Percentiles rank a stretch among this genome's conserved stretches.
Conservation (phyloP, 2,329 filamentous ascomycete species). For the Helotiales sp. region DNA sequence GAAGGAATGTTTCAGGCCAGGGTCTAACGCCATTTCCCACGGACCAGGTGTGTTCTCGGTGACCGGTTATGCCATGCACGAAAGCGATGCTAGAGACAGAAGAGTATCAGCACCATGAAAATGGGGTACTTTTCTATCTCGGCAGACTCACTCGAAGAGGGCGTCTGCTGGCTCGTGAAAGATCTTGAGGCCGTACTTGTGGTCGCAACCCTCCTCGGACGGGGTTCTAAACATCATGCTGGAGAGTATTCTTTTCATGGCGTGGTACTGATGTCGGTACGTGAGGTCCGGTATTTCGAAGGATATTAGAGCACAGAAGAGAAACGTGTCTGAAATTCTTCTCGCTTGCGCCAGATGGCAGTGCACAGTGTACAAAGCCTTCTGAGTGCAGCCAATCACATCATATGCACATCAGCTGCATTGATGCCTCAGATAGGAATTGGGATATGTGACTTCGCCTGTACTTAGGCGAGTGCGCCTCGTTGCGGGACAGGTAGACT, state of each 20-base stretch:
- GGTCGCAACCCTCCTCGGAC: not conserved
- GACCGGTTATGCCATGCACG: slow-evolving; percentile 42
- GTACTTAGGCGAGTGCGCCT: too few relatives aligned
- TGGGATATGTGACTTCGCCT: too few relatives aligned
- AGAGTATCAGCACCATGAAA: slow-evolving; percentile 26
- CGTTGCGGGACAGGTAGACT: too few relatives aligned
- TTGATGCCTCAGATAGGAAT: too few relatives aligned
- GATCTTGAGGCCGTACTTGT: slow-evolving; percentile 6
- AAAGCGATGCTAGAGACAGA: slow-evolving; percentile 36
- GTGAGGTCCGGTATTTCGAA: too few relatives aligned
- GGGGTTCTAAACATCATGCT: not conserved
- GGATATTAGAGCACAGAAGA: too few relatives aligned
- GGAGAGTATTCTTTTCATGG: not conserved
- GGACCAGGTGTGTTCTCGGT: slow-evolving; percentile 42
- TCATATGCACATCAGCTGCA: too few relatives aligned
- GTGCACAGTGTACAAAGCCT: too few relatives aligned
- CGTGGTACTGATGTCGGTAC: too few relatives aligned
- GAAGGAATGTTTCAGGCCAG: slow-evolving; percentile 33
- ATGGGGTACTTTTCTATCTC: slow-evolving; percentile 30
- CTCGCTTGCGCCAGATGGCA: too few relatives aligned
- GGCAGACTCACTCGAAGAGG: slow-evolving; percentile 1
- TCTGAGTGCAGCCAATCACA: too few relatives aligned
- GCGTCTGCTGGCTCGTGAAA: slow-evolving; percentile 1
- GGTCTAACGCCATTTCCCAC: slow-evolving; percentile 21
- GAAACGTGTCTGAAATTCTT: too few relatives aligned